These are phyloP conservation scores for Epichloe aotearoae DNA, from an alignment of 2,329 filamentous ascomycete genomes.

Conservation along the genomic window DNA sequence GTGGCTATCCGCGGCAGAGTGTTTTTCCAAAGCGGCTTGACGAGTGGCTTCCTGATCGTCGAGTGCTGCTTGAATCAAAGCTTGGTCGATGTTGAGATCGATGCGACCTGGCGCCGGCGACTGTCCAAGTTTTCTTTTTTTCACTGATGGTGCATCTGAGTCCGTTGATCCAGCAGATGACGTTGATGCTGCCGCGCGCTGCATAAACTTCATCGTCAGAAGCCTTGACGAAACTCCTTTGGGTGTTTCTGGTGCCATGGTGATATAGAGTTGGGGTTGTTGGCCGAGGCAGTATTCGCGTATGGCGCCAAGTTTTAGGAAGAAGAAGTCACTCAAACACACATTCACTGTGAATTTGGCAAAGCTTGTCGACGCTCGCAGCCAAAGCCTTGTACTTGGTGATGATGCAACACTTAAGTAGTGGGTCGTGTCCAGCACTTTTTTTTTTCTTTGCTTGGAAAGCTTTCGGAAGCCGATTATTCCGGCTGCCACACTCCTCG, in stretches of 20 bases:
- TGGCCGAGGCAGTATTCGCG: no score
- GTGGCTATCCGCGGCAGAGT: slow-evolving; percentile 55
- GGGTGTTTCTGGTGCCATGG: slow-evolving; percentile 38
- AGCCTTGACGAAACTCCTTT: slow-evolving; percentile 74
- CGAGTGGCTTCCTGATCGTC: slow-evolving; percentile 55
- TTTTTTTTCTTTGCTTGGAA: neutral
- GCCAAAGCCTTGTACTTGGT: neutral
- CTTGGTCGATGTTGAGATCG: slow-evolving; percentile 35
- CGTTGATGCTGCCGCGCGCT: slow-evolving; percentile 59
- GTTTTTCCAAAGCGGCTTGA: slow-evolving; percentile 45
- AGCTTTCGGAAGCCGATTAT: slow-evolving; percentile 5
- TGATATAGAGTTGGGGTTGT: neutral
- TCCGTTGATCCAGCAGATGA: slow-evolving; percentile 30
- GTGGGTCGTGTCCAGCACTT: neutral
- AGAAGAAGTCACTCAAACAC: neutral
- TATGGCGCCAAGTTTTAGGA: neutral
- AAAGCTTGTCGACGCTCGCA: neutral
- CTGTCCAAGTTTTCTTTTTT: slow-evolving; percentile 45
- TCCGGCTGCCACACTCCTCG: slow-evolving; percentile 2
- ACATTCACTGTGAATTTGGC: neutral
- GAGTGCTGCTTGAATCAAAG: slow-evolving; percentile 48
- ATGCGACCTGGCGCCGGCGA: slow-evolving; percentile 23
- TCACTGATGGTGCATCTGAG: slow-evolving; percentile 40
- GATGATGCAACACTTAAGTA: neutral
- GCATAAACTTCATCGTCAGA: slow-evolving; percentile 96